Base-by-base conservation (phyloP, 164 flowering plant species). In the Santalum album region DNA sequence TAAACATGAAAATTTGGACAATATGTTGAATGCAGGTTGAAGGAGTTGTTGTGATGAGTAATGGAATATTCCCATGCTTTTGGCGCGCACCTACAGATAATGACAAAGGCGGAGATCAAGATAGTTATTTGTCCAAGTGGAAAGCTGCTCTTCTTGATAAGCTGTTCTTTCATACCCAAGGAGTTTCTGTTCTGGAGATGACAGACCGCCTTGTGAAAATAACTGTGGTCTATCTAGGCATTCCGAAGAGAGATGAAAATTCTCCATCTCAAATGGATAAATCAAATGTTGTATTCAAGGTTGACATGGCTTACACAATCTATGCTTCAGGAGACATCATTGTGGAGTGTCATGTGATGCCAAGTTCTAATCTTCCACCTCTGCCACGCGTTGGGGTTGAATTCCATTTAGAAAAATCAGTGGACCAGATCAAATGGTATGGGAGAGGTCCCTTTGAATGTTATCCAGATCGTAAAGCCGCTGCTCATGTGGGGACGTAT, bases 41-140 rank as follows among this genome's bases (percentile, higher is more conserved):
- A 57, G 98, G 87, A 55, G 80, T 74, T 63, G 54, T 70, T 3
- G 60, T 92, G 40, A 70, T 92, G 79, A 65, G 49, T 26, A 78
- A 71, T 43, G 96, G 96, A 44, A 69, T 89, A 36, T 14, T 74
- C 20, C 99, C 99, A 22, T 89, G 95, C 83, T 83, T 92, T 57
- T 92, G 99, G 99, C 66, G 99, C 56, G 99, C 99, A 45, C 95
- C 91, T 6, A 92, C 90, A 12, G 99, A 92, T 60, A 92, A 92
- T 64, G 99, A 92, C 73, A 87, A 83, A 62, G 99, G 98, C 14
- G 98, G 96, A 56, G 86, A 60, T 20, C 49, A 53, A 43, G 34
- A 61, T 46, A 85, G 97, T 75, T 87, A 92, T 57, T 65, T 69
- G 20, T 74, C 87, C 20, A 75, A 56, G 66, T 92, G 99, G 99